Conservation (phyloP, 306 rosid species). For the Quercus ilex region DNA sequence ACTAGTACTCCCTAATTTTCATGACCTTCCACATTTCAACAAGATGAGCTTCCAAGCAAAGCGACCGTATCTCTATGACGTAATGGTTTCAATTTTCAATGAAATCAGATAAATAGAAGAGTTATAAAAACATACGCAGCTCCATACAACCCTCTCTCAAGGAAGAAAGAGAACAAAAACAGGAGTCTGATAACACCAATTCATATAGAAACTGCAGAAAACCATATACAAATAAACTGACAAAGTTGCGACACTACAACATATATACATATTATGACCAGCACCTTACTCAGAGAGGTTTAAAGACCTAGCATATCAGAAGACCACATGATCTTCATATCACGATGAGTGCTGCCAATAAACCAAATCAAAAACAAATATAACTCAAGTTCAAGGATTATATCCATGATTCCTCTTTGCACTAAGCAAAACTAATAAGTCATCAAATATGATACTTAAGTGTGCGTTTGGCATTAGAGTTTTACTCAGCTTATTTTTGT, state of each 20-base stretch:
- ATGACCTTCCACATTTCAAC: background rate
- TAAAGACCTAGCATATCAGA: background rate
- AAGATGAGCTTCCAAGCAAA: background rate
- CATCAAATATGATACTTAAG: background rate
- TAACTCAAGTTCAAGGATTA: background rate
- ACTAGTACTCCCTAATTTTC: background rate
- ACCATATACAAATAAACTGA: background rate
- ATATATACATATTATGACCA: background rate
- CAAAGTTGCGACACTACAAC: background rate
- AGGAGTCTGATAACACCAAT: background rate
- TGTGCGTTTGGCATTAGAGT: too few relatives aligned
- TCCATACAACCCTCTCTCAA: background rate
- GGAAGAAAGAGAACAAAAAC: background rate
- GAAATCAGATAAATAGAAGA: background rate
- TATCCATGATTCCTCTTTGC: background rate
- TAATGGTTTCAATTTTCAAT: background rate
- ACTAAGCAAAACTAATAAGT: background rate
- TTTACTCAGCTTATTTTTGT: too few relatives aligned
- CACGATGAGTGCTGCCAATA: background rate
- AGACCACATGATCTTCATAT: background rate
- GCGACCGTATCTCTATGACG: background rate
- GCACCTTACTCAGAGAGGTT: background rate
- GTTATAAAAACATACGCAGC: background rate
- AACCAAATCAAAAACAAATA: background rate
- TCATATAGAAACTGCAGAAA: background rate